These are phyloP conservation scores for Pisolithus albus DNA, from an alignment of 768 basidiomycete species.

Conservation along the genomic window DNA sequence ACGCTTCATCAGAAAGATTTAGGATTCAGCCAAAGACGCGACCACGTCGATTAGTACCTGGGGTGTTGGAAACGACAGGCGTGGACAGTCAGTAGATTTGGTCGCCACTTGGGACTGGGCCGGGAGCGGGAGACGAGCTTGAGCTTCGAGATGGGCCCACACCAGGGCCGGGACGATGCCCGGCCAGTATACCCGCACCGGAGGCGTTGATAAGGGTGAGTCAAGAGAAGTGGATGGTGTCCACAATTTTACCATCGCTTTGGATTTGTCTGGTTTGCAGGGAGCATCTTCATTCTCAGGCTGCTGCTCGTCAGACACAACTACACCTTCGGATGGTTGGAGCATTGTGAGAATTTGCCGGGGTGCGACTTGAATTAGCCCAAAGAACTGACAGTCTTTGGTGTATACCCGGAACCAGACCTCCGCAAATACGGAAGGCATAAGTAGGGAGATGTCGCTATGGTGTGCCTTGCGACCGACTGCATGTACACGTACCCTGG, in stretches of 20 bases:
- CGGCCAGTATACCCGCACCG: constrained; percentile 11
- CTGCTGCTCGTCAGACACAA: background rate
- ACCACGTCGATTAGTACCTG: background rate
- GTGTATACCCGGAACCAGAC: constrained; percentile 65
- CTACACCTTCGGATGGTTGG: background rate
- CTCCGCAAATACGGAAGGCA: constrained; percentile 64
- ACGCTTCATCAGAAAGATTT: constrained; percentile 35
- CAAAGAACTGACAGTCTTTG: constrained; percentile 48
- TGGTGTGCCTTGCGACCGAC: constrained; percentile 37
- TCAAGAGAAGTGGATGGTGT: constrained; percentile 31
- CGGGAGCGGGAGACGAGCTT: too few species aligned
- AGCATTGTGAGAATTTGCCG: constrained; percentile 33
- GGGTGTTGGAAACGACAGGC: background rate
- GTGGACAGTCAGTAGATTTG: background rate
- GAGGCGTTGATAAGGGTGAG: constrained; percentile 32
- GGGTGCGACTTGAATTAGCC: constrained; percentile 65
- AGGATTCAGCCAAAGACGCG: constrained; percentile 22
- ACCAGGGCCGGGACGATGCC: background rate
- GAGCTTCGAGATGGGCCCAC: too few species aligned
- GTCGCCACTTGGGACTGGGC: background rate
- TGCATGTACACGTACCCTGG: constrained; percentile 15
- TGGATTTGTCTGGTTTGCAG: background rate
- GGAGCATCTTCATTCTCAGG: constrained; percentile 14
- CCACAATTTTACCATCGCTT: constrained; percentile 9
- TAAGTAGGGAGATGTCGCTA: constrained; percentile 59